A percentile compares a stretch with the other conserved stretches of the same genome.
Evolutionary conservation across 1,139 yeast species (phyloP).

Genomic region (Saccharomyces hybrid): DNA sequence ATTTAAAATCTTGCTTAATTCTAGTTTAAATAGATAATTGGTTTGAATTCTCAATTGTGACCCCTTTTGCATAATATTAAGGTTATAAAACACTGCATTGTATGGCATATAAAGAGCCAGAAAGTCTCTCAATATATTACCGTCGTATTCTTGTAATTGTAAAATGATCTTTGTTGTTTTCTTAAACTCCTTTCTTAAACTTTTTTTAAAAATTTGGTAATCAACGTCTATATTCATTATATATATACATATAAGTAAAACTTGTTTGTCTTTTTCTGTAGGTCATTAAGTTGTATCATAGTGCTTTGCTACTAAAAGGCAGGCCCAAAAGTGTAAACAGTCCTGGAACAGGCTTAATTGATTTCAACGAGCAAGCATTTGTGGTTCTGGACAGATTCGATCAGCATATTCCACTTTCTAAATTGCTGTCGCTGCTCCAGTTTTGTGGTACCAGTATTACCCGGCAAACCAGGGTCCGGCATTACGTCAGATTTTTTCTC

Average conservation of each 20-base stretch:
- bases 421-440: neutral
- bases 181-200: neutral
- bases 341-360: neutral
- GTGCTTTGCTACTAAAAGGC: neutral
- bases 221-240: neutral
- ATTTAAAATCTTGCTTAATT: conserved; percentile 12
- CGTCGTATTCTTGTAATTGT: neutral
- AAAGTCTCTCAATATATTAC: neutral
- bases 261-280: neutral
- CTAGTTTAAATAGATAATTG: conserved; percentile 7
- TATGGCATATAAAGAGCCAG: neutral
- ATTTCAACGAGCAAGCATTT: neutral
- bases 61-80: neutral
- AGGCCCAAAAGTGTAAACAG: neutral
- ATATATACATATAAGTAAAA: neutral
- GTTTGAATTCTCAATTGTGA: conserved; percentile 3
- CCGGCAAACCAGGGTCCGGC: neutral
- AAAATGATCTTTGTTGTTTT: neutral
- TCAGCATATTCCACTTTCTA: neutral
- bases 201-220: neutral
- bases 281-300: neutral
- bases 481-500: neutral
- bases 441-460: neutral
- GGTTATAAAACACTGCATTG: neutral
- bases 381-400: neutral